phyloP scores from a whole-genome alignment of 1,284 basidiomycete species.

The Trichosporon sp. region DNA sequence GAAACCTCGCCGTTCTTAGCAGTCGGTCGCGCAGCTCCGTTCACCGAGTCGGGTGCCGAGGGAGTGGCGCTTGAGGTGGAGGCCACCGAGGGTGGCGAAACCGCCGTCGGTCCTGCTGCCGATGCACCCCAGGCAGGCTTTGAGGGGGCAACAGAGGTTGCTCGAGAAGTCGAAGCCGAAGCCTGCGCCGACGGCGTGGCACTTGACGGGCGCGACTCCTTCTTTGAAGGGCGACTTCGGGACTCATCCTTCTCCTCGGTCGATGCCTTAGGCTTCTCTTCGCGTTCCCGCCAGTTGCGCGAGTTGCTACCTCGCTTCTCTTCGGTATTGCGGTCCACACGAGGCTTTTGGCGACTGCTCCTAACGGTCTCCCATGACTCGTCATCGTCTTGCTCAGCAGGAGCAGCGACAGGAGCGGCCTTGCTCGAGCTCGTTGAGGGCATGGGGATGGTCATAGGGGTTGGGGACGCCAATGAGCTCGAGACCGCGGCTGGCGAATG shows the following conservation, averaged over 20 bases:
- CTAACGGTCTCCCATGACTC: constrained; percentile 18
- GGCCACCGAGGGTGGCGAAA: not conserved
- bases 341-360: constrained; percentile 16
- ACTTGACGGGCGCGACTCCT: constrained; percentile 10
- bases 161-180: constrained; percentile 4
- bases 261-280: constrained; percentile 12
- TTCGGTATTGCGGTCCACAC: constrained; percentile 15
- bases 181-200: constrained; percentile 4
- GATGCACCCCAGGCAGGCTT: constrained; percentile 33
- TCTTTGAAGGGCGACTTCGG: constrained; percentile 10
- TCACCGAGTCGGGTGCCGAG: not conserved
- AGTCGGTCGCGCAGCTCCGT: not conserved
- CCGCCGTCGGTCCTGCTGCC: not conserved
- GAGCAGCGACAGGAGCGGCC: not conserved
- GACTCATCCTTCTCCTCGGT: constrained; percentile 13
- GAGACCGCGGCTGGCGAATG: not conserved
- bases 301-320: constrained; percentile 38
- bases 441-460: not conserved
- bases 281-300: constrained; percentile 24
- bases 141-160: constrained; percentile 7
- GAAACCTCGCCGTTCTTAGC: not conserved
- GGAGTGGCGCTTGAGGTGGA: not conserved
- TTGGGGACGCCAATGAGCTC: constrained; percentile 13
- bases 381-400: constrained; percentile 11
- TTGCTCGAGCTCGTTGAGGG: constrained; percentile 1